A percentile compares a stretch with the other conserved stretches of the same genome.
Conservation (phyloP, 768 basidiomycete genomes). For the Tephrocybe sp. region DNA sequence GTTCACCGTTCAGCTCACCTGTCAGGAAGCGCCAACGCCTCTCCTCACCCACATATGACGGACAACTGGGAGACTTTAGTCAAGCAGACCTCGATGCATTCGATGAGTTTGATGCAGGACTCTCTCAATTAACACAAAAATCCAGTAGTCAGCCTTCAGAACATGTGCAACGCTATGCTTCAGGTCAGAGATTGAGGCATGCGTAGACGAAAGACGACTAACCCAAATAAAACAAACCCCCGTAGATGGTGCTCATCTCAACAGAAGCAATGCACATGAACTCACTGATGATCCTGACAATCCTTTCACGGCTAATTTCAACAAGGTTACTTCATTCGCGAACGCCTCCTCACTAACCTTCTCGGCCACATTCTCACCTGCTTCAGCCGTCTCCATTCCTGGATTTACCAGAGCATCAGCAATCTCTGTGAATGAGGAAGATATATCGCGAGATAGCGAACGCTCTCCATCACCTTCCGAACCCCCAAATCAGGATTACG, state of each 20-base stretch:
- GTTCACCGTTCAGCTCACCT: slow-evolving; percentile 42
- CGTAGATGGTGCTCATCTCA: background rate
- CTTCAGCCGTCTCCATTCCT: background rate
- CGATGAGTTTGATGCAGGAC: slow-evolving; percentile 50
- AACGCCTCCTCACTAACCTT: slow-evolving; percentile 11
- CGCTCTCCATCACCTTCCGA: slow-evolving; percentile 41
- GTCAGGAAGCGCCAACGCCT: slow-evolving; percentile 57
- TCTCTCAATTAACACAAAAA: slow-evolving; percentile 12
- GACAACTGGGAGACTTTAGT: slow-evolving; percentile 47
- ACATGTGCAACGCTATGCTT: background rate
- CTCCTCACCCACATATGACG: slow-evolving; percentile 66
- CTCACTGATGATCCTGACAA: slow-evolving; percentile 41
- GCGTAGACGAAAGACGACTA: no score
- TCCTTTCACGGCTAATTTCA: slow-evolving; percentile 29
- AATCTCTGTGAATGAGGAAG: slow-evolving; percentile 10
- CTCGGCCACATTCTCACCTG: slow-evolving; percentile 7
- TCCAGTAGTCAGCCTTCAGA: slow-evolving; percentile 3
- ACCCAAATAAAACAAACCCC: background rate
- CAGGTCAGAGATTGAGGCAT: slow-evolving; percentile 10
- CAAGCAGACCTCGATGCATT: slow-evolving; percentile 55
- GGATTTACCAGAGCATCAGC: slow-evolving; percentile 30
- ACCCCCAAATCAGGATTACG: slow-evolving; percentile 38
- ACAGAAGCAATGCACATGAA: background rate
- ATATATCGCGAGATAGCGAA: slow-evolving; percentile 15
- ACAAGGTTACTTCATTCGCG: slow-evolving; percentile 2